phyloP scores from a whole-genome alignment of 192 early-diverging fungal genomes.

The Cladochytrium replicatum region DNA sequence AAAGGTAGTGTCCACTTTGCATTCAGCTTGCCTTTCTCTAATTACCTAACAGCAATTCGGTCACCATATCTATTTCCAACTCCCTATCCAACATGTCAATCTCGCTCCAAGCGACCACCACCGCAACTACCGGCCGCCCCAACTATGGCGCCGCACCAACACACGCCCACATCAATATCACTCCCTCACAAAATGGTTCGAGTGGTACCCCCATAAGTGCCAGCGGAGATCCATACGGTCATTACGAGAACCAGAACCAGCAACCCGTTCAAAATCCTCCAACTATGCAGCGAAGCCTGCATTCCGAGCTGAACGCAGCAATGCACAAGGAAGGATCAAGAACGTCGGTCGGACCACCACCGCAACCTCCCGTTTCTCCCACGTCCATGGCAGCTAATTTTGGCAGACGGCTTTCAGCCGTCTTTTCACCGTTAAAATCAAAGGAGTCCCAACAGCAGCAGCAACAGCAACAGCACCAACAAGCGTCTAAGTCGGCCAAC shows the following conservation, averaged over 20 bases:
- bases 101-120: not conserved
- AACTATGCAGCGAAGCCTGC: not conserved
- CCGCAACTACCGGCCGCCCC: not conserved
- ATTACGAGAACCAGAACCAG: not conserved
- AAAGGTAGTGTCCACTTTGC: too few relatives aligned
- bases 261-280: not conserved
- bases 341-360: not conserved
- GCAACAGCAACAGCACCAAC: not conserved
- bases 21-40: not conserved
- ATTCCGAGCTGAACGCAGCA: not conserved
- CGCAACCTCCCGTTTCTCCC: not conserved
- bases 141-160: not conserved
- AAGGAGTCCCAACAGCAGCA: not conserved
- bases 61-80: not conserved
- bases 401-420: not conserved
- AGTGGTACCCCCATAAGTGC: not conserved
- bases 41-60: not conserved
- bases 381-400: not conserved
- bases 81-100: not conserved
- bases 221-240: not conserved
- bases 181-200: not conserved
- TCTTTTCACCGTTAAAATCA: not conserved
- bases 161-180: not conserved
- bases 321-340: not conserved
- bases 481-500: not conserved